Evolutionary conservation across 1,139 yeast genomes (phyloP), one percentile per base, ranked within the genome.

Genomic region (Taphrina confusa): DNA sequence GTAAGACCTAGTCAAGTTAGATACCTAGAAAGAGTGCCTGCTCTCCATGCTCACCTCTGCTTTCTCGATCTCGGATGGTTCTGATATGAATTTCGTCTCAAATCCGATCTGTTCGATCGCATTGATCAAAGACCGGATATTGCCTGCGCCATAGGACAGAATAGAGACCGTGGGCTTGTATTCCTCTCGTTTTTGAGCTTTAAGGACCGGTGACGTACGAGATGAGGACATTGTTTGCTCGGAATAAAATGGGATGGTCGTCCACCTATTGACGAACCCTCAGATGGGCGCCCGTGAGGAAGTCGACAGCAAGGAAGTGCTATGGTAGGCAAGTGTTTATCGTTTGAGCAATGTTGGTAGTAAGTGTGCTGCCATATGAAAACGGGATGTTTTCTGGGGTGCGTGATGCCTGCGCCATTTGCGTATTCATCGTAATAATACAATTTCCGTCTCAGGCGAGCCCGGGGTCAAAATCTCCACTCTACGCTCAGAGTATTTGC

Each of bases 121-220:
- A 73, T 92, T 92, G 61, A 84, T 81, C 61, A 92, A 78, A 1
- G 97, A 91, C 70, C 88, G 94, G 62, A 92, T 76, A 70, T 92
- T 92, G 3, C 98, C 98, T 71, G 96, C 87, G 70, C 89, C 90
- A n/a, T 91, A 94, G 70, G 94, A 97, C 60, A 92, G 85, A 50
- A 92, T 46, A 12, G 54, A 47, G 46, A 56, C 54, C 23, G 60
- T 56, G 12, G 58, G 58, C 27, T 54, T 54, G 45, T 54, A 54
- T 25, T 54, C 58, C 28, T 54, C 58, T 14, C 49, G 39, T 47
- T 54, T 54, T 44, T 45, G 58, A 5, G 47, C 58, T 33, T 54
- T 54, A 12, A 46, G 20, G 25, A 46, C 44, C 25, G 58, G 58
- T 12, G 58, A 54, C 20, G 51, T 44, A 44, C 52, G n/a, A 20